Conservation (phyloP, 2,329 filamentous ascomycete species). For the Lecanicillium sp. region DNA sequence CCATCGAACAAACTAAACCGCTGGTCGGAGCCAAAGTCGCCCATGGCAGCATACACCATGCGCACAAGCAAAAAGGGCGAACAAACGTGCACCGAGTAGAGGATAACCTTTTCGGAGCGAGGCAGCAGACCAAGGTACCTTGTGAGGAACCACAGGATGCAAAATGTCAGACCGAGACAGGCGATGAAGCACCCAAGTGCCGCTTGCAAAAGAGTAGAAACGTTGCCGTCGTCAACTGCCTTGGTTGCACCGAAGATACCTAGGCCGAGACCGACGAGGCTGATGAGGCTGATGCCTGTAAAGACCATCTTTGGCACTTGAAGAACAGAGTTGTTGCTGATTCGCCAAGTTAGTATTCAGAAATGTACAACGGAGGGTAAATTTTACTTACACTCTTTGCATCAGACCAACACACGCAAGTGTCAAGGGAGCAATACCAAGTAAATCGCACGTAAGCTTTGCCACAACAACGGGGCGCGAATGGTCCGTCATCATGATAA, state of each 20-base stretch:
- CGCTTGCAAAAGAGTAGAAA: conserved; percentile 7
- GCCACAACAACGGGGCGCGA: conserved; percentile 6
- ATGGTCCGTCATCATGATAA: conserved; percentile 7
- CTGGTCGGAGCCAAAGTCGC: conserved; percentile 8
- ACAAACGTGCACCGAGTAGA: conserved; percentile 8
- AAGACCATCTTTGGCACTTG: conserved; percentile 3
- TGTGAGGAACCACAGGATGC: conserved; percentile 7
- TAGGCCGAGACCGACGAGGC: conserved; percentile 8
- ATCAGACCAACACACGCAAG: conserved; percentile 10
- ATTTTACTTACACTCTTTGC: conserved; percentile 8
- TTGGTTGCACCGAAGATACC: conserved; percentile 9
- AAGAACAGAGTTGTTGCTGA: conserved; percentile 2
- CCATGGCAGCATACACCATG: conserved; percentile 10
- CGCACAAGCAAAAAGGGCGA: conserved; percentile 10
- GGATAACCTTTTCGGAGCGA: conserved; percentile 7
- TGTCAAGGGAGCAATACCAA: conserved; percentile 11
- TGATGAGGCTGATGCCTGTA: conserved; percentile 5
- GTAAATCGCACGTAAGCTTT: conserved; percentile 11
- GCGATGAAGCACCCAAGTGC: conserved; percentile 10
- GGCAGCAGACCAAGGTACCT: conserved; percentile 1
- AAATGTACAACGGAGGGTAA: neutral
- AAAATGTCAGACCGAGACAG: conserved; percentile 9
- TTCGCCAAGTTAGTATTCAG: neutral
- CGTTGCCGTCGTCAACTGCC: conserved; percentile 6
- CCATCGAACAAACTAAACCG: conserved; percentile 11